Conservation (phyloP, 352 stramenopile genomes). For the Hyaloperonospora brassicae region DNA sequence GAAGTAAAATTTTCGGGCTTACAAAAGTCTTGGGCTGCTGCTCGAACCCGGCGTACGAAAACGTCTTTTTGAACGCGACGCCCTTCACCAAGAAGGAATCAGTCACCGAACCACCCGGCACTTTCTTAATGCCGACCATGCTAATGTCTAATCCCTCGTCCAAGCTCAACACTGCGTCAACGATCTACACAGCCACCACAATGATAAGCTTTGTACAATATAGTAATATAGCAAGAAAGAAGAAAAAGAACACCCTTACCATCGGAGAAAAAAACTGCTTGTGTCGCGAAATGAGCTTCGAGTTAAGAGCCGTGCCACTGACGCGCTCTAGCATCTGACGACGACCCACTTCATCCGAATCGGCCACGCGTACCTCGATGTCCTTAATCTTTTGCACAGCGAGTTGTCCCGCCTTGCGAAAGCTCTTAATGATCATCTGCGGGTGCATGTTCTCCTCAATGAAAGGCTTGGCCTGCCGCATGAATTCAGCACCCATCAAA, state of each 20-base stretch:
- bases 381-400: constrained; percentile 82
- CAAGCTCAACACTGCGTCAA: constrained; percentile 92
- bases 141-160: constrained; percentile 83
- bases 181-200: constrained; percentile 51
- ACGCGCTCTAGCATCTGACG: constrained; percentile 88
- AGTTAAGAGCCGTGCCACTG: constrained; percentile 96
- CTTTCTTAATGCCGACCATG: constrained; percentile 98
- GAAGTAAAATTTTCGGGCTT: constrained; percentile 94
- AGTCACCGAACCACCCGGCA: constrained; percentile 94
- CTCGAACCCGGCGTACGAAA: constrained; percentile 99
- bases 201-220: constrained; percentile 1
- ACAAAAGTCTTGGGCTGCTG: constrained; percentile 98
- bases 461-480: constrained; percentile 96
- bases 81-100: constrained; percentile 96
- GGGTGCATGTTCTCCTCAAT: constrained; percentile 96
- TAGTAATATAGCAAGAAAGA: background rate
- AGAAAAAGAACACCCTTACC: constrained; percentile 32
- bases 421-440: constrained; percentile 87
- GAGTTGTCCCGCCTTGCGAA: constrained; percentile 76
- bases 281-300: constrained; percentile 96
- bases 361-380: constrained; percentile 76
- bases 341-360: constrained; percentile 67
- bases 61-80: constrained; percentile 99
- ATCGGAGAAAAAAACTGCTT: constrained; percentile 98
- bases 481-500: constrained; percentile 94